Evolutionary conservation across 1,284 basidiomycete genomes (phyloP).

Genomic region (Malassezia brasiliensis): DNA sequence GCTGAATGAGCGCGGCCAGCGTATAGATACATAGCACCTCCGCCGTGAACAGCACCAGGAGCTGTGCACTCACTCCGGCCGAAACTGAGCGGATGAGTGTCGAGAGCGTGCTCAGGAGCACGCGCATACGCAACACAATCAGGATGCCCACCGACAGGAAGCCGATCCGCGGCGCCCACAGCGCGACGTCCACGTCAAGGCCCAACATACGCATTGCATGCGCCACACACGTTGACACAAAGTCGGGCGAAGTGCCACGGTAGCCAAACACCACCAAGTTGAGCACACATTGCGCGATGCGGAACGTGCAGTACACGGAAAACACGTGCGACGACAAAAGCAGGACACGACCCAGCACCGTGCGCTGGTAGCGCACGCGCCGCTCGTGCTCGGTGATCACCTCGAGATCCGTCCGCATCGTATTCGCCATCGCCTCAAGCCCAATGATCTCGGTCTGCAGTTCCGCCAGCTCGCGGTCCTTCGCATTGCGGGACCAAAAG

Average conservation of each 20-base stretch:
- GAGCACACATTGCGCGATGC: conserved; percentile 21
- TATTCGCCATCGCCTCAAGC: conserved; percentile 46
- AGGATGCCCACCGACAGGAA: conserved; percentile 49
- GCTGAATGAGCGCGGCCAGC: conserved; percentile 50
- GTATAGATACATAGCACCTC: conserved; percentile 51
- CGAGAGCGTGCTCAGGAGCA: conserved; percentile 48
- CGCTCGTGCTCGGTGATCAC: conserved; percentile 40
- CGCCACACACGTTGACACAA: conserved; percentile 44
- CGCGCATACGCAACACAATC: conserved; percentile 49
- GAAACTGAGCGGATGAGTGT: conserved; percentile 47
- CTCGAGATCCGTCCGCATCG: conserved; percentile 48
- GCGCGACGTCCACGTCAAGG: conserved; percentile 47
- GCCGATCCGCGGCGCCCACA: conserved; percentile 48
- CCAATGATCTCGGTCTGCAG: conserved; percentile 49
- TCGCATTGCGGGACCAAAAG: conserved; percentile 17
- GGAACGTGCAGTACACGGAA: conserved; percentile 48
- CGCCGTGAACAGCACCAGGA: conserved; percentile 50
- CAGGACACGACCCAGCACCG: conserved; percentile 41
- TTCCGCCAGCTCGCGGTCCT: conserved; percentile 36
- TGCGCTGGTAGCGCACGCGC: conserved; percentile 42
- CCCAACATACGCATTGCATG: conserved; percentile 43
- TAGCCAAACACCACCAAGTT: conserved; percentile 27
- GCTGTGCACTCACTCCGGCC: conserved; percentile 48
- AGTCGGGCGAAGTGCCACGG: conserved; percentile 37
- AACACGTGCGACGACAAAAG: conserved; percentile 46